Base-by-base conservation (phyloP, 352 stramenopile genomes). In the Thraustotheca clavata region DNA sequence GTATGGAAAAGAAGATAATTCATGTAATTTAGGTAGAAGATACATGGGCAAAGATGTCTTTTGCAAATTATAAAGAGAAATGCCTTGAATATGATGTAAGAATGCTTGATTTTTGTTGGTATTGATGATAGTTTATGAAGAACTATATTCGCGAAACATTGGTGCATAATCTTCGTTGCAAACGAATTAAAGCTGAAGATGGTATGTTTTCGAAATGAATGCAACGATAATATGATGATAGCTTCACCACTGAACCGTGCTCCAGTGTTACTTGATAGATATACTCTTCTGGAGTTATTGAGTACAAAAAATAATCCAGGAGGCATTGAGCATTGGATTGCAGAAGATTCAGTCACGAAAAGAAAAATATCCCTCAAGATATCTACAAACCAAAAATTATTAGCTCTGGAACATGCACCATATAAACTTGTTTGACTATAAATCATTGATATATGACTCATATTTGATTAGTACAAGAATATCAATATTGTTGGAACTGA, bases 301-400 rank as follows among this genome's bases (percentile, higher is more conserved):
- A 52, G 43, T 18, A 24, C 20, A 46, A 34, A 26, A 40, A 46
- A 29, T 12, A 27, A 16, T 31, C n/a, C 14, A 20, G 12, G 29
- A 34, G 43, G 7, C n/a, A 31, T 65, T 20, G 38, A 65, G 24
- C 35, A 57, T n/a, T 65, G 57, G 57, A 65, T 57, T 18, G 41
- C 57, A n/a, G n/a, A n/a, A 11, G 57, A 65, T 35, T n/a, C 34
- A 12, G 16, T n/a, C 4, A 26, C 20, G 20, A 38, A 24, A 16
- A 35, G 6, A n/a, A 6, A 24, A 29, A 46, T 65, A 46, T 35
- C 38, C 7, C 41, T 65, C 24, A 52, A 39, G 20, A n/a, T 65
- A 1, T 65, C 57, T n/a, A 3, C 7, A 20, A 43, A 65, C 40
- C 9, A 12, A 12, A 27, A 52, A 9, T 18, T 14, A 24, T 52